Conservation (phyloP, 768 basidiomycete genomes). For the Pisolithus orientalis region DNA sequence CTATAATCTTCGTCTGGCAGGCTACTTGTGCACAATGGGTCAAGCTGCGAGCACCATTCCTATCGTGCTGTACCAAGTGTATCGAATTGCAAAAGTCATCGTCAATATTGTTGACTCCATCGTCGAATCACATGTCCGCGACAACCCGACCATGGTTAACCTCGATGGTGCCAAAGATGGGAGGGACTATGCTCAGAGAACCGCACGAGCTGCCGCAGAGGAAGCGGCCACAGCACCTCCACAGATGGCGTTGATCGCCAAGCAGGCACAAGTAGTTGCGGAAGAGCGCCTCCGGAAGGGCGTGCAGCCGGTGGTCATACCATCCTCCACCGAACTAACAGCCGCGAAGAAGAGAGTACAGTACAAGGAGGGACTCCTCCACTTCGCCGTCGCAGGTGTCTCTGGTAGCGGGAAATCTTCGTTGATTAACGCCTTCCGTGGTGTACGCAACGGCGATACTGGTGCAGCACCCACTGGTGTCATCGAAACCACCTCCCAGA, state of each 20-base stretch:
- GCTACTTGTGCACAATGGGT: no score
- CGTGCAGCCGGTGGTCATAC: slow-evolving; percentile 12
- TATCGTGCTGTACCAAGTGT: no score
- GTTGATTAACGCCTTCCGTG: slow-evolving; percentile 23
- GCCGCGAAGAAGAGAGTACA: slow-evolving; percentile 1
- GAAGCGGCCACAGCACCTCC: neutral
- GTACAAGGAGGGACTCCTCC: slow-evolving; percentile 14
- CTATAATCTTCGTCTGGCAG: no score
- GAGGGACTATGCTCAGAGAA: neutral
- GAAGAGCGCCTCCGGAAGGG: slow-evolving; percentile 5
- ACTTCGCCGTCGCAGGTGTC: slow-evolving; percentile 23
- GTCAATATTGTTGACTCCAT: no score
- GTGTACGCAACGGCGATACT: slow-evolving; percentile 10
- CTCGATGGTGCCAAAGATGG: neutral
- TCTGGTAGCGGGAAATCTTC: slow-evolving; percentile 25
- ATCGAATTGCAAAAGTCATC: no score
- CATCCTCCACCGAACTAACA: slow-evolving; percentile 8
- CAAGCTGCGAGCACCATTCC: no score
- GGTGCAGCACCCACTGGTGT: slow-evolving; percentile 19
- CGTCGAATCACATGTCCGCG: neutral
- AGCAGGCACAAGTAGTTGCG: neutral
- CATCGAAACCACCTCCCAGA: slow-evolving; percentile 15
- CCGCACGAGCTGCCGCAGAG: neutral
- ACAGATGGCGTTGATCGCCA: neutral
- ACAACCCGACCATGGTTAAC: neutral